phyloP scores from a whole-genome alignment of 371 early-diverging fungal species.

The Mucor ambiguus region DNA sequence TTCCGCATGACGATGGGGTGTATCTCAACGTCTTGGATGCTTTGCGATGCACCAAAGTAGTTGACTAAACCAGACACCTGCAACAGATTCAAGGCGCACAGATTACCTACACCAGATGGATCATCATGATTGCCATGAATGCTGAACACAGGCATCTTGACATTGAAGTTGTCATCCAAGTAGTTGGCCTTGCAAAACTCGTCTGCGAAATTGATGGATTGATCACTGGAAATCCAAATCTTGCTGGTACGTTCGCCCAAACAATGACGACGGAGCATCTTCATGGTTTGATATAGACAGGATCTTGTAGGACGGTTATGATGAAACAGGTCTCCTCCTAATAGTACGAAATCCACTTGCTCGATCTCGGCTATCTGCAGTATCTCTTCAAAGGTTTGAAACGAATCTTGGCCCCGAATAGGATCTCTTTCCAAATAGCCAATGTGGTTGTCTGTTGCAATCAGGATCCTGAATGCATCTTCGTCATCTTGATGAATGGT shows the following conservation, averaged over 20 bases:
- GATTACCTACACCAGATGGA: slow-evolving; percentile 85
- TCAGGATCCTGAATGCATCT: slow-evolving; percentile 53
- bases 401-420: slow-evolving; percentile 91
- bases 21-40: slow-evolving; percentile 77
- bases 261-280: slow-evolving; percentile 81
- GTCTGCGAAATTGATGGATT: slow-evolving; percentile 72
- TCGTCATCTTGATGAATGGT: not conserved
- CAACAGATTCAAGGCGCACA: slow-evolving; percentile 90
- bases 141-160: slow-evolving; percentile 91
- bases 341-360: slow-evolving; percentile 91
- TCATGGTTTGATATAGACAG: slow-evolving; percentile 77
- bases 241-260: slow-evolving; percentile 78
- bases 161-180: slow-evolving; percentile 87
- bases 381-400: slow-evolving; percentile 95
- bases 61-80: slow-evolving; percentile 87
- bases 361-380: slow-evolving; percentile 74
- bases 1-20: slow-evolving; percentile 87
- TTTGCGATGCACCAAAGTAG: slow-evolving; percentile 90
- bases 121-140: slow-evolving; percentile 99
- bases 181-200: slow-evolving; percentile 76
- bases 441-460: slow-evolving; percentile 98
- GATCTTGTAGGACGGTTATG: slow-evolving; percentile 95
- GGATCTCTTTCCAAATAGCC: slow-evolving; percentile 97
- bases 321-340: slow-evolving; percentile 99
- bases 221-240: slow-evolving; percentile 81